These are phyloP conservation scores for Anthostomella pinea DNA, from an alignment of 2,329 filamentous ascomycete species.

Conservation along the genomic window DNA sequence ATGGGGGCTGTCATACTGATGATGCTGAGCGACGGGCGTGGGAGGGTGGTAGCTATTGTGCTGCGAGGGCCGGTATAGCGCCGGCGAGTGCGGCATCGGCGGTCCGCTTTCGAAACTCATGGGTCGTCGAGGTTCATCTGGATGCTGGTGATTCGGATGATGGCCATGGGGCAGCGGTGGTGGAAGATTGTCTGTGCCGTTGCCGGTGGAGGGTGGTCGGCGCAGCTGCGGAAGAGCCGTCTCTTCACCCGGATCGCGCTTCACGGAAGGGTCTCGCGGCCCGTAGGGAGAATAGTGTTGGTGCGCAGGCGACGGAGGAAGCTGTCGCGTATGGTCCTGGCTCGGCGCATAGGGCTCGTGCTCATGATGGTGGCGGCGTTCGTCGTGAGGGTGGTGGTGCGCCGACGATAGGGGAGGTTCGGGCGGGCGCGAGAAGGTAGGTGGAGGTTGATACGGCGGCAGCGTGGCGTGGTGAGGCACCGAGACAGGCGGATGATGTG, in stretches of 20 bases:
- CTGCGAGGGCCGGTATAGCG: constrained; percentile 29
- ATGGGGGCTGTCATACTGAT: constrained; percentile 34
- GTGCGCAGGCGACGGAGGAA: constrained; percentile 45
- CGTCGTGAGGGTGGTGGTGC: constrained; percentile 44
- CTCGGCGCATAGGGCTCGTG: constrained; percentile 53
- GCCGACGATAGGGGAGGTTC: constrained; percentile 39
- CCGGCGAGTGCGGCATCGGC: constrained; percentile 43
- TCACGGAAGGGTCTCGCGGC: constrained; percentile 52
- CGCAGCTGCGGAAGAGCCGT: constrained; percentile 40
- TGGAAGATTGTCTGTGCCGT: constrained; percentile 34
- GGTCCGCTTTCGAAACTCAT: constrained; percentile 51
- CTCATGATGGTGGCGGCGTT: constrained; percentile 57
- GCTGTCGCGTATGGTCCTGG: constrained; percentile 51
- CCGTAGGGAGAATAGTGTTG: constrained; percentile 43
- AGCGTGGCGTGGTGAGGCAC: constrained; percentile 39
- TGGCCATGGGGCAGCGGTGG: constrained; percentile 35
- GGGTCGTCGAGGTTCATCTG: constrained; percentile 49
- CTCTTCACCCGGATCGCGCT: constrained; percentile 54
- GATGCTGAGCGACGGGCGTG: constrained; percentile 28
- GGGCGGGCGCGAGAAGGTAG: constrained; percentile 37
- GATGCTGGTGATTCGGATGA: constrained; percentile 35
- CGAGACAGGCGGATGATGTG: constrained; percentile 31
- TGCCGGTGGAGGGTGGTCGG: constrained; percentile 51
- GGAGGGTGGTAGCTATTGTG: constrained; percentile 28
- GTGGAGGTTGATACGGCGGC: constrained; percentile 35